Conservation (phyloP, 1,284 basidiomycete genomes). For the Apiotrichum veenhuisii region DNA sequence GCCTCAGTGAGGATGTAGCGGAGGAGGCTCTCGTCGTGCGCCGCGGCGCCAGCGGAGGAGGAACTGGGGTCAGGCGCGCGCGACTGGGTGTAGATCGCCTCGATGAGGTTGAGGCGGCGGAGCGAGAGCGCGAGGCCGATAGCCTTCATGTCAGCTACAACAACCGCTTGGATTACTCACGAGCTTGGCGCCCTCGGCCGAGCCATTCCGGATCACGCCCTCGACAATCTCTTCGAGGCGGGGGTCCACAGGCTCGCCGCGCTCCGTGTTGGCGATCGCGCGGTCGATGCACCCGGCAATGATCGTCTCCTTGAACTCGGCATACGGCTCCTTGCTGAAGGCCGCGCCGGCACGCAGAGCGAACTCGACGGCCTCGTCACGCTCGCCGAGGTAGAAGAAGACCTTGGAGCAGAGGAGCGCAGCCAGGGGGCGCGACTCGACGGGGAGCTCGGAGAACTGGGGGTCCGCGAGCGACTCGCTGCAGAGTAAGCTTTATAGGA, state of each 20-base stretch:
- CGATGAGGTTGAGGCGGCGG: slow-evolving; percentile 76
- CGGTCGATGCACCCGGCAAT: slow-evolving; percentile 91
- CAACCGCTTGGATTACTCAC: slow-evolving; percentile 50
- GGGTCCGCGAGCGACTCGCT: slow-evolving; percentile 85
- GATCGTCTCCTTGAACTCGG: slow-evolving; percentile 89
- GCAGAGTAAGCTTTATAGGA: slow-evolving; percentile 6
- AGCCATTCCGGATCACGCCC: slow-evolving; percentile 75
- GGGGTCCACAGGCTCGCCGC: slow-evolving; percentile 61
- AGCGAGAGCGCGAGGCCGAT: slow-evolving; percentile 91
- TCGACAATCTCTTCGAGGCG: slow-evolving; percentile 79
- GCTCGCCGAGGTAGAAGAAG: slow-evolving; percentile 90
- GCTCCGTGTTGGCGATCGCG: slow-evolving; percentile 61
- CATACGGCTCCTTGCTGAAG: slow-evolving; percentile 70
- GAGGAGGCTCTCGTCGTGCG: slow-evolving; percentile 69
- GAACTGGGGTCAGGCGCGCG: slow-evolving; percentile 25
- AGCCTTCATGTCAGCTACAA: slow-evolving; percentile 56
- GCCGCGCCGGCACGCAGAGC: slow-evolving; percentile 82
- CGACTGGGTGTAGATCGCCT: slow-evolving; percentile 60
- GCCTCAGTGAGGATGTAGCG: slow-evolving; percentile 88
- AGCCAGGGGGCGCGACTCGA: slow-evolving; percentile 69
- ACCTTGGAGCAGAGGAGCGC: slow-evolving; percentile 90
- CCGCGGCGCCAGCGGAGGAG: slow-evolving; percentile 27
- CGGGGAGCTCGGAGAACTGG: slow-evolving; percentile 62
- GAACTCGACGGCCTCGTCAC: slow-evolving; percentile 88
- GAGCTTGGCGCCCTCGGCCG: slow-evolving; percentile 79